Base-by-base conservation (phyloP, 805 yeast species). In the Danielia oregonensis region DNA sequence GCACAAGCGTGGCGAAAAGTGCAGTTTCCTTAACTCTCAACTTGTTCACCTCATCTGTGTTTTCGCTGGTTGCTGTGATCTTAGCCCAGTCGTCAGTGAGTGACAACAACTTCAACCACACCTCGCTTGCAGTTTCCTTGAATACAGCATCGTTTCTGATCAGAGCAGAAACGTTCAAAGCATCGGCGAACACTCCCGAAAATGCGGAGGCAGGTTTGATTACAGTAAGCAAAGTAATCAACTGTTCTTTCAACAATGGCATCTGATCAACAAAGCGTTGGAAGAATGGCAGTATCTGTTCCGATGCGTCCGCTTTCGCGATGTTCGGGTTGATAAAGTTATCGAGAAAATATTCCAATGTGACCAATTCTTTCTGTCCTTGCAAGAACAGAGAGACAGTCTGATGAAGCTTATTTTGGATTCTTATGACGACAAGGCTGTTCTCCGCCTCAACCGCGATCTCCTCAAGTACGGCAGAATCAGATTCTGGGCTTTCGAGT, bases 71-170 rank as follows among this genome's bases (percentile, higher is more conserved):
- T 22, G 54, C 39, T 5, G 57, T 52, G 10, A 76, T 54, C 13
- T 55, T 49, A 5, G 52, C 40, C 82, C 85, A 77, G 42, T 75
- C 67, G 43, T 81, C 83, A 2, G 61, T 41, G 46, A 55, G 30
- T 63, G 57, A 15, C 14, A 84, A 56, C 29, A 82, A 63, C 42
- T 88, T 63, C 43, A 74, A 67, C 87, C 89, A 83, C 0, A 80
- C 57, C 6, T 49, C 37, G 26, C 46, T 46, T 7, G 56, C 42
- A 19, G 54, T 51, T 18, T 44, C 40, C 26, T 44, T 49, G 33
- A 44, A 57, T 6, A 35, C 22, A 11, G 32, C 29, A 16, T 62
- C 65, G 37, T 59, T 57, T 5, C 46, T 38, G 8, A 58, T 51
- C 30, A 71, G 53, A 6, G 76, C 68, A 1, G 81, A 53, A 5